phyloP scores from a whole-genome alignment of 2,329 filamentous ascomycete species.

The Phaeosphaeria sp. region DNA sequence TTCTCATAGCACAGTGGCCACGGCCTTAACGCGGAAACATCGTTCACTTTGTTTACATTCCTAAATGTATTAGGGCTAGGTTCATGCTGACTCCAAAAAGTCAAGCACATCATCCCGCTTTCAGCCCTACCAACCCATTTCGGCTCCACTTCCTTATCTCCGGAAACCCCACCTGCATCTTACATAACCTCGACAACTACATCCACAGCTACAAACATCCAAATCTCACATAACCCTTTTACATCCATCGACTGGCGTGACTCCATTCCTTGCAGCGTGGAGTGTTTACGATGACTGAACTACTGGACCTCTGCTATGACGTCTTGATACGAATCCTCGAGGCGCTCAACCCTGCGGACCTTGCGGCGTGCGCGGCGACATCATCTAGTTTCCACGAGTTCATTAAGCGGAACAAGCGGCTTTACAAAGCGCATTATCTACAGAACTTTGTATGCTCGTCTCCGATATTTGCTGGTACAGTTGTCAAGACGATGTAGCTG shows the following conservation, averaged over 20 bases:
- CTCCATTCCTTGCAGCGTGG: not conserved
- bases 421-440: constrained; percentile 70
- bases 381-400: constrained; percentile 57
- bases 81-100: too few species aligned
- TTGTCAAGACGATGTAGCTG: too few species aligned
- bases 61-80: too few species aligned
- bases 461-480: not conserved
- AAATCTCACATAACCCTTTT: too few species aligned
- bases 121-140: not conserved
- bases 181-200: not conserved
- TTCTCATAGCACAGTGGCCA: too few species aligned
- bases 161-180: not conserved
- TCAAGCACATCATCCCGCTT: not conserved
- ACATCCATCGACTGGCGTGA: not conserved
- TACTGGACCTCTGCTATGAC: constrained; percentile 47
- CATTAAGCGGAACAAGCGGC: constrained; percentile 62
- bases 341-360: constrained; percentile 39
- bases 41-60: too few species aligned
- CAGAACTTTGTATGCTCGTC: constrained; percentile 57
- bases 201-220: not conserved
- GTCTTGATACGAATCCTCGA: constrained; percentile 44
- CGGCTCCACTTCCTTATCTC: not conserved
- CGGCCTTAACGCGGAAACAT: too few species aligned
- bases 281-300: constrained; percentile 25
- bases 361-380: constrained; percentile 38